Evolutionary conservation across 805 yeast genomes (phyloP), one percentile per base, ranked within the genome.

Genomic region (Wickerhamia fluorescens): DNA sequence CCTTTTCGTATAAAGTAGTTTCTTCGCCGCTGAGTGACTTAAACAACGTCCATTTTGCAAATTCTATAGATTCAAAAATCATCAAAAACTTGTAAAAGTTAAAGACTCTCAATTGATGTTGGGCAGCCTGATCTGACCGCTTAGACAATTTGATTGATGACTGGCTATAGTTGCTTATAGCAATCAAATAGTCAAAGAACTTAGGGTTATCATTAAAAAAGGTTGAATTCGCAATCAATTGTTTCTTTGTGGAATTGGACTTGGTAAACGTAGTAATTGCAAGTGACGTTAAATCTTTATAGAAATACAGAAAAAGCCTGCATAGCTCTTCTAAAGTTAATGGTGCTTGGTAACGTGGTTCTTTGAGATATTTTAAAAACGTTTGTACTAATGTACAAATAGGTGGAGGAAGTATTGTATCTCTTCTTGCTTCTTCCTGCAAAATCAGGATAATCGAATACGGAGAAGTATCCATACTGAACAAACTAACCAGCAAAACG

Each of bases 341-440:
- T 5, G 69, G 69, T 22, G 58, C 44, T 41, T 56, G 68, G 35
- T 54, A 63, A 15, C 68, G 49, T 7, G 69, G 69, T 35, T 62
- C 69, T 36, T 58, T 58, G 31, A 63, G 46, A 31, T 61, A 61
- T 31, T 46, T 49, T 18, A 56, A 37, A 26, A 58, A 58, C 7
- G 44, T 45, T 19, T 39, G 37, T n/a, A 51, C 48, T 25, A 58
- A 39, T 4, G 48, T 43, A 7, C 34, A 20, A 10, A 55, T 45
- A 41, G 43, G 56, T 3, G 56, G 58, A 25, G 56, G 54, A 13
- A 54, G 42, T 8, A 35, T 41, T 6, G 38, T 28, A 13, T 36
- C 37, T 5, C 35, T 24, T 28, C 32, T 37, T 24, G 49, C 54
- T 29, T 56, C 62, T 3, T 42, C 46, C 19, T 40, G 42, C 22